Evolutionary conservation across 176 grass and related monocot species (phyloP).

Genomic region (Echinochloa phyllopogon): DNA sequence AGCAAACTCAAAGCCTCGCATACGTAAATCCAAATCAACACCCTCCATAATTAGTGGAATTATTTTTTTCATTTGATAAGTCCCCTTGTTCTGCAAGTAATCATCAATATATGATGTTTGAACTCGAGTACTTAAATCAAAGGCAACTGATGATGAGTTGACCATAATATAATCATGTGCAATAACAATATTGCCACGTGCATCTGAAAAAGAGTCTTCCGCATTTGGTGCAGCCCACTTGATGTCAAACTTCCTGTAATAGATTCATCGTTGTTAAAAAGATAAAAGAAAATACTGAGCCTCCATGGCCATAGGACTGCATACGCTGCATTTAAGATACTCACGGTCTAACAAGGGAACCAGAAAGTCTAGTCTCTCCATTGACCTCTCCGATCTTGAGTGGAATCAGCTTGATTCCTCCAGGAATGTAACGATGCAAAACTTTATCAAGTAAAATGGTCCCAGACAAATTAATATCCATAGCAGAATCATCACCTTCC

Average conservation of each 20-base stretch:
- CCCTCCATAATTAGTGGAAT: conserved; percentile 83
- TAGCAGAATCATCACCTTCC: conserved; percentile 85
- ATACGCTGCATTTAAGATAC: conserved; percentile 45
- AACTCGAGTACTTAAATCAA: conserved; percentile 84
- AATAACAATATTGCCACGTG: conserved; percentile 90
- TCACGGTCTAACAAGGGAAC: conserved; percentile 88
- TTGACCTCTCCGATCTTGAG: conserved; percentile 95
- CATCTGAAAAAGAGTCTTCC: conserved; percentile 97
- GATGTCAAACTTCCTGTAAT: conserved; percentile 95
- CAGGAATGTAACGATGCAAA: conserved; percentile 77
- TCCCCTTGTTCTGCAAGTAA: conserved; percentile 56
- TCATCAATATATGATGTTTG: conserved; percentile 92
- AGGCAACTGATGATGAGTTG: conserved; percentile 92
- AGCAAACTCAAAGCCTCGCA: conserved; percentile 95
- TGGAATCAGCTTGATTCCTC: conserved; percentile 73
- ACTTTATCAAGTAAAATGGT: conserved; percentile 95
- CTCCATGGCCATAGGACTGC: background rate
- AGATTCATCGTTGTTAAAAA: conserved; percentile 25
- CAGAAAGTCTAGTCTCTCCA: conserved; percentile 98
- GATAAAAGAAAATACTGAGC: conserved; percentile 21
- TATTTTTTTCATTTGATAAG: conserved; percentile 58
- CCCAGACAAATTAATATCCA: conserved; percentile 98
- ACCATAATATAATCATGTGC: conserved; percentile 84
- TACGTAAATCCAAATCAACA: conserved; percentile 92
- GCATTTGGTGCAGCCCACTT: conserved; percentile 98